Conservation (phyloP, 768 basidiomycete species). For the Symmetrospora coprosmae region DNA sequence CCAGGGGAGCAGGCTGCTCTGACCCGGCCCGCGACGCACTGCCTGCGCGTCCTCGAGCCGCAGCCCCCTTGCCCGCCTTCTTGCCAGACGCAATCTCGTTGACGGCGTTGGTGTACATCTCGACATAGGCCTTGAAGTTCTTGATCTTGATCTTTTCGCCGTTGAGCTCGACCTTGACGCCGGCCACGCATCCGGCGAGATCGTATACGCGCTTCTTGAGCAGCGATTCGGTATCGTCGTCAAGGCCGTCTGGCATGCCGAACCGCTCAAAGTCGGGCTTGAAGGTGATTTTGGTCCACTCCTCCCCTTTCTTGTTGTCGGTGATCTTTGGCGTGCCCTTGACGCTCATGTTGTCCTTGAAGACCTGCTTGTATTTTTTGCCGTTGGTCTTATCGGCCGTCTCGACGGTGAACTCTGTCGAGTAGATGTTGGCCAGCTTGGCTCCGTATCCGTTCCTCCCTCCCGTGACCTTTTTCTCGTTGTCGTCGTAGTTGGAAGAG, state of each 20-base stretch:
- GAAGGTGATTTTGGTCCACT: constrained; percentile 85
- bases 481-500: constrained; percentile 93
- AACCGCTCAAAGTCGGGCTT: constrained; percentile 81
- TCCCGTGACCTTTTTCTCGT: constrained; percentile 95
- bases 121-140: constrained; percentile 92
- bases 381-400: constrained; percentile 73
- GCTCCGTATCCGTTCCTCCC: constrained; percentile 98
- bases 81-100: constrained; percentile 45
- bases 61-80: constrained; percentile 21
- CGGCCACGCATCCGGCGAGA: constrained; percentile 82
- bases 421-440: constrained; percentile 96
- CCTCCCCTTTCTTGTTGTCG: constrained; percentile 70
- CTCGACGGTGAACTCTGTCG: constrained; percentile 84
- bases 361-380: constrained; percentile 90
- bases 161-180: constrained; percentile 84
- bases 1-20: constrained; percentile 23
- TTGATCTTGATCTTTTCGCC: constrained; percentile 75
- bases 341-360: constrained; percentile 81
- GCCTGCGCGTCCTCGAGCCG: not conserved
- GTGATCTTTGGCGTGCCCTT: constrained; percentile 85
- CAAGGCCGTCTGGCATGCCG: constrained; percentile 57
- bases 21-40: constrained; percentile 3
- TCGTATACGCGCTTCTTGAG: constrained; percentile 90
- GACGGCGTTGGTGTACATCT: constrained; percentile 70
- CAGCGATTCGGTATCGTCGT: constrained; percentile 75